Percentiles rank a stretch among this genome's conserved stretches.
These are phyloP conservation scores for Lasiodiplodia theobromae DNA, from an alignment of 2,329 filamentous ascomycete genomes.

Conservation along the genomic window DNA sequence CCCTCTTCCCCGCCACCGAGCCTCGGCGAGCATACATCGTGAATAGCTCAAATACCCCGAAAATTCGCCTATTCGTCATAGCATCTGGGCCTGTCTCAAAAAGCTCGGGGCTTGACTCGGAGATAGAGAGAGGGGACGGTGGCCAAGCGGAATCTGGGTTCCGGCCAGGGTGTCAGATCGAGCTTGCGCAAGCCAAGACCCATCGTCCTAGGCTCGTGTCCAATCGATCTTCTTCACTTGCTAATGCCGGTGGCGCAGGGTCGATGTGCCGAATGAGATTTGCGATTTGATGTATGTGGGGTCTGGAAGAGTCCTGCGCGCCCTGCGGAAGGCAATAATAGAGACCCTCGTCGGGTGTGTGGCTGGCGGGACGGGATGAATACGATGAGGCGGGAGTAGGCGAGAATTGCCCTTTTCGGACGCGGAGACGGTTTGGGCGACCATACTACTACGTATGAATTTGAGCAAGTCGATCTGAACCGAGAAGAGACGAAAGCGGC, in stretches of 20 bases:
- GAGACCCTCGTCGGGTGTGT: background rate
- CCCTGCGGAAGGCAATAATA: background rate
- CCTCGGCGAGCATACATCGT: background rate
- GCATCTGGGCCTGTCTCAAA: background rate
- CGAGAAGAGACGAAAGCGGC: background rate
- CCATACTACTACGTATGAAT: background rate
- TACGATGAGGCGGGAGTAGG: background rate
- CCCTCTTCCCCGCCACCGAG: background rate
- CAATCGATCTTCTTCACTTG: background rate
- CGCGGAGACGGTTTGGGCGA: background rate
- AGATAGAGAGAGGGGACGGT: background rate
- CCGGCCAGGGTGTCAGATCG: constrained; percentile 9
- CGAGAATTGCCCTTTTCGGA: background rate
- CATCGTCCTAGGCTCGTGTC: background rate
- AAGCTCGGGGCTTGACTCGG: background rate
- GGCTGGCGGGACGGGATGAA: background rate
- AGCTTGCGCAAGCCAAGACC: constrained; percentile 14
- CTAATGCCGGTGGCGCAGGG: background rate
- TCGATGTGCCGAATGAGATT: background rate
- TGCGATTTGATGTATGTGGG: background rate
- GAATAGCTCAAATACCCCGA: background rate
- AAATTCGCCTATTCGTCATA: background rate
- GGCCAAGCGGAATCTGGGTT: constrained; percentile 14
- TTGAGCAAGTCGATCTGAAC: background rate
- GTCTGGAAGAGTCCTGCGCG: background rate